Base-by-base conservation (phyloP, 192 early-diverging fungal genomes). In the Linnemannia zychae region DNA sequence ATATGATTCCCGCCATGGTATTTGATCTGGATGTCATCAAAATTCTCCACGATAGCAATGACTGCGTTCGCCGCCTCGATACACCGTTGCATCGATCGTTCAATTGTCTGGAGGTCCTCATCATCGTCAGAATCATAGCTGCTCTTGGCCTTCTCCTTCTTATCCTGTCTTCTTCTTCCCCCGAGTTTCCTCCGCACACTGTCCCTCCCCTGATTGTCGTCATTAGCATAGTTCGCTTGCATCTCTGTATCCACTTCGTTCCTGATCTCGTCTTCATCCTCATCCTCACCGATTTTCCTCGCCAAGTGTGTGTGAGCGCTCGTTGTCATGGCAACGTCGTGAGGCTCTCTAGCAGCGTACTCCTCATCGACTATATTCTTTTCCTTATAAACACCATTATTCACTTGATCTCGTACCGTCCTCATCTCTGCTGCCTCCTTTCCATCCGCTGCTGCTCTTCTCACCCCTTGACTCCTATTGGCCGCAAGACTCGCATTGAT, bases 131-230 rank as follows among this genome's bases (percentile, higher is more conserved):
- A 28, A 22, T 65, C 69, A 11, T 38, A n/a, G 31, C 66, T 44
- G 34, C 34, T 80, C 31, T 57, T 31, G 57, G n/a, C 31, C 44
- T 20, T 44, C 72, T 46, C 47, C 17, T 73, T 47, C 12, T 44
- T 24, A n/a, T n/a, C n/a, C n/a, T n/a, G n/a, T 74, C 71, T 17
- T 48, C 60, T 18, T 34, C 57, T 63, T 63, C 60, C 38, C 72
- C 36, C 74, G 46, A 50, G 44, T 28, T 76, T 76, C 28, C 44
- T 37, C 28, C 31, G 28, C 28, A 47, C 71, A 72, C 31, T 47
- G 46, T 37, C 48, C 47, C 67, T 48, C 24, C 2, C 44, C 37
- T 78, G 28, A 11, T 65, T 60, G 31, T 33, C 50, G 44, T n/a
- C 37, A 48, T n/a, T n/a, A n/a, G n/a, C n/a, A n/a, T n/a, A n/a